Evolutionary conservation across 2,329 filamentous ascomycete species (phyloP), one percentile per base, ranked within the genome.

Genomic region (Fusarium buxicola): DNA sequence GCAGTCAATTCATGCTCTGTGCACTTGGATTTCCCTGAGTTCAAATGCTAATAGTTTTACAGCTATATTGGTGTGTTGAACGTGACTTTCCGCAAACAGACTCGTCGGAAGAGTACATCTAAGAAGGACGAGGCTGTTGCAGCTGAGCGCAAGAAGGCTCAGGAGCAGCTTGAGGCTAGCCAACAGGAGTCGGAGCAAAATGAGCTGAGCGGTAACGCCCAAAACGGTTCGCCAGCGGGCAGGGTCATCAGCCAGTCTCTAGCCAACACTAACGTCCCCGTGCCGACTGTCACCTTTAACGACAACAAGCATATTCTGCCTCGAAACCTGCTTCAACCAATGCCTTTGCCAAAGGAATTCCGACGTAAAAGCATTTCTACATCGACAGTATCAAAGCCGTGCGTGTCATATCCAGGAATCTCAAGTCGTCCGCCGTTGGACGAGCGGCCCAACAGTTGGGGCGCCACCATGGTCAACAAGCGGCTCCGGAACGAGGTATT

Each of bases 21-120:
- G 63, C 62, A 41, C 9, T 12, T 31, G 27, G 7, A 21, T 21
- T 35, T 25, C 13, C 27, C 2, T 44, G 27, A 38, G 25, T 28
- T 15, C 34, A 21, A 41, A 40, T 44, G 50, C 55, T 68, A 60
- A 66, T 57, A 28, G 21, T 39, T 39, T n/a, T 34, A 3, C 75
- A 96, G 92, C 73, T 98, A 99, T 71, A 98, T 99, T 70, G 95
- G 95, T 62, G 95, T 99, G 36, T 80, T 99, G 46, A 98, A 97
- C 75, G 94, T 97, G 16, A 97, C 93, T 0, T 97, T 96, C 74
- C 92, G 93, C 46, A 97, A 96, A 74, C 88, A 89, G 55, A 82
- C 86, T 2, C 92, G 92, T 52, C 88, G 86, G 44, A 87, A 82
- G 70, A 86, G 85, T 30, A 81, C 78, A 1, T 76, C 80, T 49